phyloP scores from a whole-genome alignment of 495 filamentous ascomycete genomes.

The Platismatia glauca region DNA sequence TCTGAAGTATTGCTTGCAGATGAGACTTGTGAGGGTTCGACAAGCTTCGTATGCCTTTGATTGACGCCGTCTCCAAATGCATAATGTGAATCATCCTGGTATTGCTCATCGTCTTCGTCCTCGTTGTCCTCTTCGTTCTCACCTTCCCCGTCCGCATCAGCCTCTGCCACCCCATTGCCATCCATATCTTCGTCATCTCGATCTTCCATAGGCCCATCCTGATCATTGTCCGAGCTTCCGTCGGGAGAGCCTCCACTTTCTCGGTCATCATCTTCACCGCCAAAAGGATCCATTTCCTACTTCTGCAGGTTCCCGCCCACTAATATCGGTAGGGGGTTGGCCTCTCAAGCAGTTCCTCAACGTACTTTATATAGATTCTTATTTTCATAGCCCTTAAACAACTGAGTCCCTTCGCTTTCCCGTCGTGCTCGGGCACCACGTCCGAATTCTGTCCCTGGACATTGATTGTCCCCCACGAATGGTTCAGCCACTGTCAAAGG shows the following conservation, averaged over 20 bases:
- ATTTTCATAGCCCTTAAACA: neutral
- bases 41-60: constrained; percentile 13
- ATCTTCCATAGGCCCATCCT: constrained; percentile 60
- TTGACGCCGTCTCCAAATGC: constrained; percentile 14
- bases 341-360: neutral
- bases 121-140: constrained; percentile 50
- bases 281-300: constrained; percentile 24
- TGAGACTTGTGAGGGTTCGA: constrained; percentile 11
- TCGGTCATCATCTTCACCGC: constrained; percentile 48
- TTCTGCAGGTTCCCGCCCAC: neutral
- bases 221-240: constrained; percentile 62
- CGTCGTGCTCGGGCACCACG: neutral
- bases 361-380: neutral
- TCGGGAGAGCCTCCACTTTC: constrained; percentile 50
- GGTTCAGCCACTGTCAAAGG: neutral
- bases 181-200: constrained; percentile 44
- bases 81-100: constrained; percentile 36
- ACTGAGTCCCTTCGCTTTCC: neutral
- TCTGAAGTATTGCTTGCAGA: constrained; percentile 37
- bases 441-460: neutral
- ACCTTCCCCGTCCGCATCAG: constrained; percentile 52
- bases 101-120: constrained; percentile 47
- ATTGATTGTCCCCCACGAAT: neutral
- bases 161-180: constrained; percentile 56
- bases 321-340: neutral